Evolutionary conservation across 306 rosid genomes (phyloP), one percentile per base, ranked within the genome.

Genomic region (Rosa chinensis): DNA sequence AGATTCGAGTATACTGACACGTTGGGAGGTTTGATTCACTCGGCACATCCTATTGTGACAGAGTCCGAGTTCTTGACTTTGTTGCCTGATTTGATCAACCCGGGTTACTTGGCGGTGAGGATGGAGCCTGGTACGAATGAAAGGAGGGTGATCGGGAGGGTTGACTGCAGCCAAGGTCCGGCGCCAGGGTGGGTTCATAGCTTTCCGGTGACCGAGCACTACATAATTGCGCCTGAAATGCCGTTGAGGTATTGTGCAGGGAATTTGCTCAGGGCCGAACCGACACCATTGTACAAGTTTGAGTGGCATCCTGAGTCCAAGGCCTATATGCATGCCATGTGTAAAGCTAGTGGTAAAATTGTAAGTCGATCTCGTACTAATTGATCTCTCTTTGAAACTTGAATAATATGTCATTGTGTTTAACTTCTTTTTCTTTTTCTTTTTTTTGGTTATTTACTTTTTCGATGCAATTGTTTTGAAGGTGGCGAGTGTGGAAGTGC

Each of bases 101-200:
- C 98, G 0, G 98, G 98, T 0, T 93, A 95, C 82, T 48, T 88
- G 66, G 99, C 78, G 48, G 98, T 87, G 48, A 81, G 92, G 78
- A 95, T 95, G 98, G 89, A 85, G 66, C 89, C 90, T 0, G 93
- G 96, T 3, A 82, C 88, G 13, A 95, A 93, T n/a, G 91, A 93
- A 79, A 82, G 99, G 76, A 85, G 80, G 75, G 92, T 93, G 45
- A 90, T 93, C 5, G 96, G 98, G 0, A 82, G 98, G 77, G 98
- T 92, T 1, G 78, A 81, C 42, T 95, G 99, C 45, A 85, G 87
- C 10, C 84, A 86, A 0, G 91, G 98, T 0, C 95, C 99, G 0
- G 77, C 99, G 0, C 91, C 98, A 0, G 97, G 98, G 28, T 95
- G 99, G 99, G 99, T 93, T 13, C 99, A 95, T 63, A 93, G 98